Evolutionary conservation across 257 asterid species (phyloP).

Genomic region (Plantago elongata): DNA sequence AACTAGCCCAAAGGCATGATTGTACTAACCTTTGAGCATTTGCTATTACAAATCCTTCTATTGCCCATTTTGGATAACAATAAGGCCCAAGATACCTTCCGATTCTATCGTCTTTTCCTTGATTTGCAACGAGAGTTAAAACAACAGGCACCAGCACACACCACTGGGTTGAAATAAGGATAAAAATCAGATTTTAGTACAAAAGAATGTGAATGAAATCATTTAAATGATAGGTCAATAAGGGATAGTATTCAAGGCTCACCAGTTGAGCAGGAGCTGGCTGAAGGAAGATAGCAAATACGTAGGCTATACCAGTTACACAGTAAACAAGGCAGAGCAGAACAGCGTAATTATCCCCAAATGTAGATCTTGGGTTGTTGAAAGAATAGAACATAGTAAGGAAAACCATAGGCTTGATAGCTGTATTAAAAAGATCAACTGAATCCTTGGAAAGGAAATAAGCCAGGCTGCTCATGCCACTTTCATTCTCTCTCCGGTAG

Average conservation of each 20-base stretch:
- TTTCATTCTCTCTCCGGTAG: conserved; percentile 65
- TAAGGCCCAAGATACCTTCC: conserved; percentile 41
- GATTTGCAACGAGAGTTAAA: conserved; percentile 74
- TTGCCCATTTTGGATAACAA: conserved; percentile 90
- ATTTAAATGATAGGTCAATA: neutral
- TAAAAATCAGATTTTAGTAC: conserved; percentile 2
- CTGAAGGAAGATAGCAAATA: conserved; percentile 71
- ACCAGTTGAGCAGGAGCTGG: conserved; percentile 97
- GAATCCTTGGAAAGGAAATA: conserved; percentile 90
- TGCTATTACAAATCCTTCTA: conserved; percentile 80
- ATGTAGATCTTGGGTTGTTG: conserved; percentile 86
- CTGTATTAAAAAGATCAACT: conserved; percentile 68
- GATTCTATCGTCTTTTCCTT: conserved; percentile 58
- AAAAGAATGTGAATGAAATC: neutral
- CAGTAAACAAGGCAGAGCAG: conserved; percentile 77
- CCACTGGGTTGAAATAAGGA: conserved; percentile 53
- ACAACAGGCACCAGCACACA: conserved; percentile 97
- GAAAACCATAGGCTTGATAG: conserved; percentile 87
- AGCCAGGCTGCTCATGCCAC: conserved; percentile 94
- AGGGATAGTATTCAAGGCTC: conserved; percentile 13
- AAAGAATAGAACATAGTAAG: conserved; percentile 92
- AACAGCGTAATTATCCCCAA: conserved; percentile 61
- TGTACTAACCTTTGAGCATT: conserved; percentile 79
- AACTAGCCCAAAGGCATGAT: conserved; percentile 3
- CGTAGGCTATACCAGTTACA: conserved; percentile 87